phyloP scores from a whole-genome alignment of 306 rosid genomes.

The Begonia masoniana region DNA sequence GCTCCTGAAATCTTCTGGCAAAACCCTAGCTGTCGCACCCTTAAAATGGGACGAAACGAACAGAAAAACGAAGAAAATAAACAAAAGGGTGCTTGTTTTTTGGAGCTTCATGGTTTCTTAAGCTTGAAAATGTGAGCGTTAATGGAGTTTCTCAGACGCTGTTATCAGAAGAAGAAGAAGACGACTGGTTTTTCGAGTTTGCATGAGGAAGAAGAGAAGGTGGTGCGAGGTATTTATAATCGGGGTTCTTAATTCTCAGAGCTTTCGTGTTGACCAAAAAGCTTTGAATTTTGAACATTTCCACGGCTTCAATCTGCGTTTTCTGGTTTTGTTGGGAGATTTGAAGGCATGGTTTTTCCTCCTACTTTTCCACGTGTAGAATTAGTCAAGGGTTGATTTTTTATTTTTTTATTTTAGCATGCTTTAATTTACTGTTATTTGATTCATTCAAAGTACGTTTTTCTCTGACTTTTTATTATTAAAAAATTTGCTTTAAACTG shows the following conservation, averaged over 20 bases:
- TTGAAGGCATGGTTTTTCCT: no score
- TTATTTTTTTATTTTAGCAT: no score
- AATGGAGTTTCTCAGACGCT: no score
- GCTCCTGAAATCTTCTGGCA: conserved; percentile 14
- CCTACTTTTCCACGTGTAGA: no score
- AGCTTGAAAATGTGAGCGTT: conserved; percentile 10
- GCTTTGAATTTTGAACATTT: background rate
- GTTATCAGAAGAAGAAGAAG: background rate
- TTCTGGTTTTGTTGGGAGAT: no score
- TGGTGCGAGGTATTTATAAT: background rate
- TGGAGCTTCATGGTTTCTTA: conserved; percentile 12
- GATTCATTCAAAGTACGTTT: no score
- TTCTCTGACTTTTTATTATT: no score
- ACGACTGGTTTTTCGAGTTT: background rate
- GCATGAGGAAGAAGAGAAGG: background rate
- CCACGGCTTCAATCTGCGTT: no score
- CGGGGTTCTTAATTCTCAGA: background rate
- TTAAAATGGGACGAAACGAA: conserved; percentile 7
- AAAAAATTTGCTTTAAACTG: no score
- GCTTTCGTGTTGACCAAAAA: background rate
- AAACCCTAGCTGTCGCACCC: conserved; percentile 18
- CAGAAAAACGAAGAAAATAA: conserved; percentile 6
- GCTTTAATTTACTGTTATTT: no score
- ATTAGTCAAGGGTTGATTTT: no score
- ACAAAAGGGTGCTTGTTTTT: conserved; percentile 7